Evolutionary conservation across 805 yeast species (phyloP).

Genomic region (Ogataea populi-albae): DNA sequence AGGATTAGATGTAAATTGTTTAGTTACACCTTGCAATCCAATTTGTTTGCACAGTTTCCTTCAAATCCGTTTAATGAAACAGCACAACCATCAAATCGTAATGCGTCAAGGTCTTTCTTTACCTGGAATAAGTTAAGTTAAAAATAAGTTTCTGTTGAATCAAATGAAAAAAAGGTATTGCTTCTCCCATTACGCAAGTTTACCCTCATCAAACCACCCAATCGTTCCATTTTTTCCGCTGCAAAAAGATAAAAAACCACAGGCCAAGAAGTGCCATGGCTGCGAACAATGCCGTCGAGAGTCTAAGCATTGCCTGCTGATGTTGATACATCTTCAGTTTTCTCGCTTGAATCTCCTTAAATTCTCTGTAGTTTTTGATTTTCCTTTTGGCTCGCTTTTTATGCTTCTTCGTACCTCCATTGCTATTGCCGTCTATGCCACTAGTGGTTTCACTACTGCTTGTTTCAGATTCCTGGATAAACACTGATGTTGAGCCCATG

Average conservation of each 20-base stretch:
- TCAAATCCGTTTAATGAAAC: too few relatives aligned
- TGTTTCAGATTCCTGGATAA: conserved; percentile 2
- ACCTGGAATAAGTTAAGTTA: too few relatives aligned
- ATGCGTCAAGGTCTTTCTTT: too few relatives aligned
- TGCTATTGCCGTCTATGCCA: conserved; percentile 1
- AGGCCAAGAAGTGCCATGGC: conserved; percentile 28
- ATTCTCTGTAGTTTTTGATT: conserved; percentile 11
- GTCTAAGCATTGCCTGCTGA: background rate
- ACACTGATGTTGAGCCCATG: background rate
- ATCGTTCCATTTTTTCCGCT: conserved; percentile 30
- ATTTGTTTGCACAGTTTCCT: too few relatives aligned
- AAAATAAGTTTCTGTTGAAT: too few relatives aligned
- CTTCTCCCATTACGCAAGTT: too few relatives aligned
- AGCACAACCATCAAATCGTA: too few relatives aligned
- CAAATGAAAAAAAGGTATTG: too few relatives aligned
- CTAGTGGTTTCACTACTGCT: background rate
- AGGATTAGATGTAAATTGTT: too few relatives aligned
- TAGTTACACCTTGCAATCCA: too few relatives aligned
- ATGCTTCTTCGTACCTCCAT: conserved; percentile 3
- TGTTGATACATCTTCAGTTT: background rate
- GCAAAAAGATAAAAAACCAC: conserved; percentile 28
- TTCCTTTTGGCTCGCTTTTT: conserved; percentile 9
- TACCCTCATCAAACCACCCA: conserved; percentile 21
- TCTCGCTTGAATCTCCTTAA: conserved; percentile 9
- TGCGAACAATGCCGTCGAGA: conserved; percentile 10